Base-by-base conservation (phyloP, 441 rosid genomes). In the Croton laevigatus region DNA sequence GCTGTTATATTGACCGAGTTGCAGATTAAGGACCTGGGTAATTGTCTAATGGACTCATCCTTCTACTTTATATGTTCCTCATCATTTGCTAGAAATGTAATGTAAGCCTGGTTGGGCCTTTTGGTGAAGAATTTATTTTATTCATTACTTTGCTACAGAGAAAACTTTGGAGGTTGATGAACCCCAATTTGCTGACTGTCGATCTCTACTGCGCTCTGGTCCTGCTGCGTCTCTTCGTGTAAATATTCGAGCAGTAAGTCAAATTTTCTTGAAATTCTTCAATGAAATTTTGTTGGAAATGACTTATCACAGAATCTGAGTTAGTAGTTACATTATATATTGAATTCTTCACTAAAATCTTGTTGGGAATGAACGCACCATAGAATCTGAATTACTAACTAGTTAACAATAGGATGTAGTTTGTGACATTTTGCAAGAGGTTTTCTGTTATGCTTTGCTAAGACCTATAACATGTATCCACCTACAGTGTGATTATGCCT, bases 161-260 rank as follows among this genome's bases (percentile, higher is more conserved):
- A 80, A 78, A 72, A 70, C 68, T 62, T 74, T 86, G 55, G 86
- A 82, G 63, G 86, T 62, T 72, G 92, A 87, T 53, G 76, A 85
- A 60, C 97, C 97, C 49, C 86, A 85, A 72, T 93, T 81, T 71
- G 83, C 77, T 42, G 66, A 48, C 23, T 85, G 87, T 82, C 81
- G 90, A 70, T 80, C 89, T 13, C 66, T 85, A 45, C 77, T 87
- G 3, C 86, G 95, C 45, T 79, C 84, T 72, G 98, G 97, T 71
- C 96, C 96, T 38, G 96, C 96, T 63, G 87, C 83, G 60, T 85
- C 94, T 44, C 71, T 93, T 44, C 90, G 91, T 70, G 69, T 86
- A 59, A 89, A 89, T 71, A 91, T 89, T 64, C 80, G 94, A 73
- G 96, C 91, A 1, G 97, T 89, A 82, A 80, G 95, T 87, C 44